phyloP scores from a whole-genome alignment of 1,284 basidiomycete species.

The Fomitopsis pinicola region DNA sequence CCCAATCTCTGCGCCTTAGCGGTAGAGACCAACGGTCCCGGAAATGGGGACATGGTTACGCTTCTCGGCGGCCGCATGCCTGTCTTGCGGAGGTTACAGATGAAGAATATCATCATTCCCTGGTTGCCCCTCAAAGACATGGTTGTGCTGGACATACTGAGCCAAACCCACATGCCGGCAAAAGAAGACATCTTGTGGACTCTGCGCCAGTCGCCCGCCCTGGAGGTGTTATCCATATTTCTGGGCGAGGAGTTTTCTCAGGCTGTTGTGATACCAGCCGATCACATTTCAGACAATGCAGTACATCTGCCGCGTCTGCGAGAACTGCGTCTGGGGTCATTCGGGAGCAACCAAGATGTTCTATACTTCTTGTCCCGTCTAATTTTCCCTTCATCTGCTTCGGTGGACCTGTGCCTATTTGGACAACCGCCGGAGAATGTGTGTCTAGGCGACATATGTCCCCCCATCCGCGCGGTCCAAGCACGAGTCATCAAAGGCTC shows the following conservation, averaged over 20 bases:
- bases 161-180: background rate
- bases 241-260: background rate
- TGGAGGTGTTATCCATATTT: background rate
- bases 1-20: too few species aligned
- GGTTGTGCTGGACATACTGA: background rate
- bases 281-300: background rate
- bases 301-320: background rate
- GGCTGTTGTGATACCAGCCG: background rate
- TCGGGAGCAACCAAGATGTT: background rate
- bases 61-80: conserved; percentile 1
- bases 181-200: conserved; percentile 1
- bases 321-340: background rate
- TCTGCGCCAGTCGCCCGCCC: background rate
- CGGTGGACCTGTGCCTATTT: background rate
- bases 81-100: background rate
- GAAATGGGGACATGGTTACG: background rate
- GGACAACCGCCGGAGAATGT: background rate
- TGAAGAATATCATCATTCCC: background rate
- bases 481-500: background rate
- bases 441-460: background rate
- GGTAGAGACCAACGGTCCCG: too few species aligned
- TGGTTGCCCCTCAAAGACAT: background rate
- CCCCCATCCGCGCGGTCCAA: background rate
- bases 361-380: background rate
- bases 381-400: background rate